phyloP scores from a whole-genome alignment of 306 rosid genomes.

The Cucurbita ficifolia region DNA sequence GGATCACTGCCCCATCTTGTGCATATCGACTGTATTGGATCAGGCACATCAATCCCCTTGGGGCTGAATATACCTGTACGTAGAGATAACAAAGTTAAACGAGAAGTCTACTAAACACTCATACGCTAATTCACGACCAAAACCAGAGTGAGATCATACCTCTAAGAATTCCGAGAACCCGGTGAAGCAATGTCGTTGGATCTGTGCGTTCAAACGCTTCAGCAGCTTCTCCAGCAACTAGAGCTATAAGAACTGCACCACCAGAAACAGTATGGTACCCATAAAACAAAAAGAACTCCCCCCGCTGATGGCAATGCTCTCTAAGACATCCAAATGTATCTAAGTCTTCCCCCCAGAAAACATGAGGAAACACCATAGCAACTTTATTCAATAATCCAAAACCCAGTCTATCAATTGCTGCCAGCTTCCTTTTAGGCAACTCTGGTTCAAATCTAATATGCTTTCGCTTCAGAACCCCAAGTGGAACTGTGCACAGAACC shows the following conservation, averaged over 20 bases:
- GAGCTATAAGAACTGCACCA: constrained; percentile 62
- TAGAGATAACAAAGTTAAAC: neutral
- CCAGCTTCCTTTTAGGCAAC: constrained; percentile 66
- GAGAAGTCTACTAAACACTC: neutral
- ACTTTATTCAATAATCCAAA: constrained; percentile 91
- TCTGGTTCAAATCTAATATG: constrained; percentile 55
- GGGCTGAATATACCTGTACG: constrained; percentile 58
- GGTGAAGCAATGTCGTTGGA: constrained; percentile 47
- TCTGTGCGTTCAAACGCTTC: constrained; percentile 64
- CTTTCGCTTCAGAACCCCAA: constrained; percentile 70
- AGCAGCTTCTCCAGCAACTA: constrained; percentile 99
- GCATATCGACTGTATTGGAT: constrained; percentile 70
- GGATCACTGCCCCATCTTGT: constrained; percentile 95
- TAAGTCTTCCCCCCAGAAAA: constrained; percentile 89
- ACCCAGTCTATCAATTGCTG: constrained; percentile 75
- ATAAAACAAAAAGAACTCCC: constrained; percentile 83
- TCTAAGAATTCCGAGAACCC: constrained; percentile 53
- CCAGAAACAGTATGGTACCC: constrained; percentile 94
- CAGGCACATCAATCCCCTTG: constrained; percentile 63
- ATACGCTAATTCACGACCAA: neutral
- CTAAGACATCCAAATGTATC: constrained; percentile 92
- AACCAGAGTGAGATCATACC: constrained; percentile 26
- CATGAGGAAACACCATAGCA: constrained; percentile 80
- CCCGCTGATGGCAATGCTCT: constrained; percentile 55
- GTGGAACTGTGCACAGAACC: constrained; percentile 84